Conservation (phyloP, 1,284 basidiomycete species). For the Hymenochaete sp. region DNA sequence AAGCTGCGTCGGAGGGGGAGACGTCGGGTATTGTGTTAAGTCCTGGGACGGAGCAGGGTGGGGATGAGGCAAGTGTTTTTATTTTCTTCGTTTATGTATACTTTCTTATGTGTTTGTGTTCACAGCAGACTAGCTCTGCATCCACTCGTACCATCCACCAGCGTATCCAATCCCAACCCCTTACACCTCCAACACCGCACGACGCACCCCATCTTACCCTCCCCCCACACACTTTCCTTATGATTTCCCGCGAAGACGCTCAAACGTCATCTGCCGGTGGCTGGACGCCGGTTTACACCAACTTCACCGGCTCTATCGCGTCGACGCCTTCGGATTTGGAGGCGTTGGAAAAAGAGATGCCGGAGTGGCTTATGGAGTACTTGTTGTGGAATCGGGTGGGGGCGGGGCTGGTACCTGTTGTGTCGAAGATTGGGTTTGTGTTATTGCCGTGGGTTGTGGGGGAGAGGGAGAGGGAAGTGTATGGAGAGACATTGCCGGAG, state of each 20-base stretch:
- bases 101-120: not conserved
- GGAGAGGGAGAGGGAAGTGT: slow-evolving; percentile 33
- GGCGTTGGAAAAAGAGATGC: slow-evolving; percentile 70
- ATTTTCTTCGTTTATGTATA: not conserved
- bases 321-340: slow-evolving; percentile 57
- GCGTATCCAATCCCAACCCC: slow-evolving; percentile 53
- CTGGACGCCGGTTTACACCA: slow-evolving; percentile 73
- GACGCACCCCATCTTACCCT: slow-evolving; percentile 70
- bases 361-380: slow-evolving; percentile 86
- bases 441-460: slow-evolving; percentile 63
- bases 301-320: slow-evolving; percentile 60
- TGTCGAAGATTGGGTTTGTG: slow-evolving; percentile 79
- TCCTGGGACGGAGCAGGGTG: slow-evolving; percentile 21
- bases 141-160: slow-evolving; percentile 47
- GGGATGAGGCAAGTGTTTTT: slow-evolving; percentile 21
- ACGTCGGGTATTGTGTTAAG: slow-evolving; percentile 25
- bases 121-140: slow-evolving; percentile 20
- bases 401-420: slow-evolving; percentile 34
- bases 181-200: slow-evolving; percentile 60
- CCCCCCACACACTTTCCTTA: slow-evolving; percentile 56
- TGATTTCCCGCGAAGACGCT: slow-evolving; percentile 72
- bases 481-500: slow-evolving; percentile 58
- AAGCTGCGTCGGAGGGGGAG: slow-evolving; percentile 35
- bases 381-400: slow-evolving; percentile 63
- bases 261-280: slow-evolving; percentile 39